These are phyloP conservation scores for Stachybotrys elegans DNA, from an alignment of 2,329 filamentous ascomycete species.

Conservation along the genomic window DNA sequence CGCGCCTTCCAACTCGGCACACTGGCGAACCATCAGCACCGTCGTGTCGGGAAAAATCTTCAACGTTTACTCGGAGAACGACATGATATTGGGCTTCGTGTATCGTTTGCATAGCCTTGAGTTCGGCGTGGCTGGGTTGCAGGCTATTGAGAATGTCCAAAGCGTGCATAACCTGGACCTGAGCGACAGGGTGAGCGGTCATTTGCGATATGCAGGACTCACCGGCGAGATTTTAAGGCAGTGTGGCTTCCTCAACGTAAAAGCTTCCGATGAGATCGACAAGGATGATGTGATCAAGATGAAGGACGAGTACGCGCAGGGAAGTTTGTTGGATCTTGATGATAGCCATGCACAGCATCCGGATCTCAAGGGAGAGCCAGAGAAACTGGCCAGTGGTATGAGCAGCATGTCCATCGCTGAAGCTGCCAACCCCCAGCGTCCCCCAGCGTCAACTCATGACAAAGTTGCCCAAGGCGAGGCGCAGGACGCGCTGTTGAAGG, in stretches of 20 bases:
- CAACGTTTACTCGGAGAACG: slow-evolving; percentile 84
- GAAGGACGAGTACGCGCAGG: slow-evolving; percentile 30
- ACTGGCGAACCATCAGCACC: slow-evolving; percentile 72
- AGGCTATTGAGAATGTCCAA: slow-evolving; percentile 62
- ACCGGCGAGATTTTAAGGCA: slow-evolving; percentile 46
- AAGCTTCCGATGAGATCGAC: slow-evolving; percentile 41
- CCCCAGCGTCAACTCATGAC: not conserved
- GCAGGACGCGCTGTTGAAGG: not conserved
- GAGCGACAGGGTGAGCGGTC: slow-evolving; percentile 47
- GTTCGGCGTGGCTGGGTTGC: slow-evolving; percentile 77
- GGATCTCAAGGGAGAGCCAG: slow-evolving; percentile 5
- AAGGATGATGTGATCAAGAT: slow-evolving; percentile 46
- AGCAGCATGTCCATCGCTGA: slow-evolving; percentile 3
- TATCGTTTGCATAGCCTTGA: slow-evolving; percentile 82
- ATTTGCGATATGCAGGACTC: slow-evolving; percentile 47
- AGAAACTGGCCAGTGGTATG: slow-evolving; percentile 9
- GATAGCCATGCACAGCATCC: slow-evolving; percentile 7
- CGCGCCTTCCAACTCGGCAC: slow-evolving; percentile 62
- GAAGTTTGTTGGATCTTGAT: slow-evolving; percentile 24
- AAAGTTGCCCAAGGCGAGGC: not conserved
- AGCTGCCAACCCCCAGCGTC: not conserved
- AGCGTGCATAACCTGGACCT: slow-evolving; percentile 57
- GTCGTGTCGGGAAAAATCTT: slow-evolving; percentile 79
- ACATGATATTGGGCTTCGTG: slow-evolving; percentile 81
- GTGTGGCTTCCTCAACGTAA: slow-evolving; percentile 45